Conservation (phyloP, 352 stramenopile species). For the Pythium periplocum region DNA sequence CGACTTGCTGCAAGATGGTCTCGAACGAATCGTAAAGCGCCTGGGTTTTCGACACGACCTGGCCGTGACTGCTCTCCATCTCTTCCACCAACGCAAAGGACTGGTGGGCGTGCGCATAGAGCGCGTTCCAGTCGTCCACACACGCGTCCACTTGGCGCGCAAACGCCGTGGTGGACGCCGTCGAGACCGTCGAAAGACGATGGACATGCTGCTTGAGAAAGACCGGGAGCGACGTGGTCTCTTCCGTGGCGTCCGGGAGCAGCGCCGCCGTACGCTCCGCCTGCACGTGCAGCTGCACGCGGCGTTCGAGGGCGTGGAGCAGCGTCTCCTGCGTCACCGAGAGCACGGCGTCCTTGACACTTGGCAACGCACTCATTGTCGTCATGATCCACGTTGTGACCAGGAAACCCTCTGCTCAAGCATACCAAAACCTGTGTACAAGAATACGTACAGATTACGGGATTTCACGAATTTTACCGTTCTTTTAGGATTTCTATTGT, state of each 20-base stretch:
- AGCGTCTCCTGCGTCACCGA: slow-evolving; percentile 42
- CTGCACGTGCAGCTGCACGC: slow-evolving; percentile 48
- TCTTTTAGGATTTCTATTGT: too few relatives aligned
- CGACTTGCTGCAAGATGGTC: slow-evolving; percentile 32
- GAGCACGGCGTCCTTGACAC: slow-evolving; percentile 39
- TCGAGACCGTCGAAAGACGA: background rate
- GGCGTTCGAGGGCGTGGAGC: slow-evolving; percentile 52
- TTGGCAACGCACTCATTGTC: slow-evolving; percentile 2
- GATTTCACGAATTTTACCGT: too few relatives aligned
- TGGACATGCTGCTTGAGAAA: slow-evolving; percentile 25
- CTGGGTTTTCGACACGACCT: slow-evolving; percentile 68
- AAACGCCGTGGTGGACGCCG: slow-evolving; percentile 10
- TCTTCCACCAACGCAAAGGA: slow-evolving; percentile 65
- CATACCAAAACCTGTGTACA: too few relatives aligned
- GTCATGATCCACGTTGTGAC: too few relatives aligned
- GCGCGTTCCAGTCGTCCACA: slow-evolving; percentile 27
- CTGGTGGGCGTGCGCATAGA: slow-evolving; percentile 52
- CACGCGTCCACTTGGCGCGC: slow-evolving; percentile 25
- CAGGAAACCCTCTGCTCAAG: too few relatives aligned
- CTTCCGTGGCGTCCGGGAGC: slow-evolving; percentile 7
- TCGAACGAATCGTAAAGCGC: slow-evolving; percentile 79
- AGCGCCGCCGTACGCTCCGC: slow-evolving; percentile 36
- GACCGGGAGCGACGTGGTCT: slow-evolving; percentile 30
- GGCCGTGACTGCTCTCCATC: slow-evolving; percentile 77
- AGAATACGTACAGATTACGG: too few relatives aligned